Conservation (phyloP, 148 eudicot genomes). For the Tetragonia tetragonoides region DNA sequence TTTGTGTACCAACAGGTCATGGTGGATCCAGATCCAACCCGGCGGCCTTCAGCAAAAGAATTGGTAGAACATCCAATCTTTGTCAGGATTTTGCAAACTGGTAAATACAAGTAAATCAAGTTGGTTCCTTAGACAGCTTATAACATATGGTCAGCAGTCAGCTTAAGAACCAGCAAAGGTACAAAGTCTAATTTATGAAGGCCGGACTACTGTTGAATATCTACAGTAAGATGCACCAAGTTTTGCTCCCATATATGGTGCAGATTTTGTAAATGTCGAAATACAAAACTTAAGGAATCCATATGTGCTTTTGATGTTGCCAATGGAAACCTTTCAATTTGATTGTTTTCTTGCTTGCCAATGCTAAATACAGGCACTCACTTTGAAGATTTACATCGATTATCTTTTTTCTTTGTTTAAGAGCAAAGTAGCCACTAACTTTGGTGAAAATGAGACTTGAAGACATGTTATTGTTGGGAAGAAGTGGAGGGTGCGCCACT, state of each 20-base stretch:
- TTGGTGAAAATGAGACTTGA: too few species aligned
- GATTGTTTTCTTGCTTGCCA: too few species aligned
- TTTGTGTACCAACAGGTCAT: conserved; percentile 48
- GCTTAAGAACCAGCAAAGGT: not conserved
- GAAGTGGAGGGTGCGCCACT: too few species aligned
- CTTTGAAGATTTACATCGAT: too few species aligned
- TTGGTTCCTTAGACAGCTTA: not conserved
- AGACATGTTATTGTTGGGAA: too few species aligned
- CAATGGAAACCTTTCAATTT: not conserved
- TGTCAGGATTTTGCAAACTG: conserved; percentile 28
- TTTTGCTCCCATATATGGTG: conserved; percentile 34
- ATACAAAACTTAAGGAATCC: not conserved
- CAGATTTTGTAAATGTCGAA: conserved; percentile 36
- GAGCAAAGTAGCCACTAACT: too few species aligned
- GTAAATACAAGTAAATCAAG: conserved; percentile 28
- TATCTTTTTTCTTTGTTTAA: too few species aligned
- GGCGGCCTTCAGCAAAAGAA: conserved; percentile 81
- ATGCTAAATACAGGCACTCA: too few species aligned
- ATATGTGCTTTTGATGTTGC: not conserved
- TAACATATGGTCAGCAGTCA: not conserved
- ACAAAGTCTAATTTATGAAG: conserved; percentile 9
- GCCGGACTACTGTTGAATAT: conserved; percentile 10
- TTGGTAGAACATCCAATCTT: conserved; percentile 60
- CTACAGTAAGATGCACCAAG: conserved; percentile 30
- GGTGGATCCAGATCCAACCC: conserved; percentile 80